Percentiles rank a stretch among this genome's conserved stretches.
These are phyloP conservation scores for Spathaspora sp. DNA, from an alignment of 1,139 yeast species.

Conservation along the genomic window DNA sequence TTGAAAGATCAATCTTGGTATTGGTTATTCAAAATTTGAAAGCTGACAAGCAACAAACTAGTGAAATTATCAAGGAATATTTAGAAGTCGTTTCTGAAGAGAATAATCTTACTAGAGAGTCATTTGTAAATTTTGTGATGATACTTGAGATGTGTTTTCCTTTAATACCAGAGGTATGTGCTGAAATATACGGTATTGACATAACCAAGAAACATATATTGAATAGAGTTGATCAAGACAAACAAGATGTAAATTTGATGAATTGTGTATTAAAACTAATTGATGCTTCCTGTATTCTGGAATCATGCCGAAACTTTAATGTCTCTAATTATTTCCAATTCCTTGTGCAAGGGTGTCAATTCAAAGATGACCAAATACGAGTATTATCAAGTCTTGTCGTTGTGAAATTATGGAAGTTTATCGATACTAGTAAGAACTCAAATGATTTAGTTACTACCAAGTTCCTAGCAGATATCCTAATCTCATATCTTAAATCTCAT, in stretches of 20 bases:
- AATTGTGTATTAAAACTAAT: constrained; percentile 24
- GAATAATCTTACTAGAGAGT: constrained; percentile 10
- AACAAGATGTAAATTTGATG: not conserved
- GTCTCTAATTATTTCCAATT: constrained; percentile 28
- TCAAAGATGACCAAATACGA: constrained; percentile 19
- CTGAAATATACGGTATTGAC: constrained; percentile 21
- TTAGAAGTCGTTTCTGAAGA: constrained; percentile 25
- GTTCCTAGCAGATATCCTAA: constrained; percentile 19
- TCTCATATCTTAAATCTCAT: constrained; percentile 16
- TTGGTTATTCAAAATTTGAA: constrained; percentile 27
- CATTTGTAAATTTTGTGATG: constrained; percentile 23
- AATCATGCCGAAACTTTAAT: constrained; percentile 35
- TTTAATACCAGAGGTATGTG: constrained; percentile 22
- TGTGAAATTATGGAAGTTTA: constrained; percentile 45
- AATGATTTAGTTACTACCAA: constrained; percentile 18
- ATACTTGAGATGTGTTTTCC: constrained; percentile 26
- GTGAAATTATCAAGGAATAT: constrained; percentile 22
- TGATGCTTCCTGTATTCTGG: constrained; percentile 37
- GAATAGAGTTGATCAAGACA: not conserved
- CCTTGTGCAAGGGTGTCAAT: constrained; percentile 15
- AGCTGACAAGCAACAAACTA: constrained; percentile 15
- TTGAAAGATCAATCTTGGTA: constrained; percentile 23
- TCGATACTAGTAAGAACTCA: constrained; percentile 26
- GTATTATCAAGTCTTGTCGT: constrained; percentile 34
- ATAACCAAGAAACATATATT: constrained; percentile 19